Evolutionary conservation across 2,329 filamentous ascomycete genomes (phyloP), one percentile per base, ranked within the genome.

Genomic region (Arthroderma sp.): DNA sequence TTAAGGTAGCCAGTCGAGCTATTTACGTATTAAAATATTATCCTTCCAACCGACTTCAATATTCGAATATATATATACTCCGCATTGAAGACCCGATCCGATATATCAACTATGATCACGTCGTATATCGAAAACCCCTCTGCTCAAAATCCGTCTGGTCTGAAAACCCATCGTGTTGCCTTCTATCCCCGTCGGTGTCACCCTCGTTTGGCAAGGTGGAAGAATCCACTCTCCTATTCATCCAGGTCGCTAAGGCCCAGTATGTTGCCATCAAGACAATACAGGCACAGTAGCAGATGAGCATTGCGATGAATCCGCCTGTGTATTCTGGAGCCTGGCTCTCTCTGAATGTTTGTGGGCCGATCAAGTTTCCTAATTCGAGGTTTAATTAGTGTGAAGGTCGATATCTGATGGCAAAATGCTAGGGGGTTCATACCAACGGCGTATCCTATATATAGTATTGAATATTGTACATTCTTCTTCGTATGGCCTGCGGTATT

Each of bases 401-500:
- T 36, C 9, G 22, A 40, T 40, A 32, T 8, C 3, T 22, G 15
- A 22, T 22, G 15, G 1, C n/a, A n/a, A 15, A 29, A 36, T 31
- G 36, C 40, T 4, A 11, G 7, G 30, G 27, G 5, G 29, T 31
- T 37, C 50, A 28, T 49, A 50, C 62, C 63, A 1, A 64, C 57
- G 3, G 60, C 61, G 46, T 63, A 68, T 3, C 61, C 65, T 32
- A 68, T 61, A 33, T 61, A 61, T 3, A 66, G 53, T 27, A 65
- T 59, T 27, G 61, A 60, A 44, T 62, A 65, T 8, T 62, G 55
- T 4, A 65, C 54, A 10, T 56, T 59, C 45, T 67, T 67, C 53
- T 68, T 68, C n/a, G 65, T 66, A 43, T 61, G 52, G 4, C 60
- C 61, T 29, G 60, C 57, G 0, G 57, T 61, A 45, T 63, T 63